phyloP scores from a whole-genome alignment of 345 rosid species.

The Acer negundo region DNA sequence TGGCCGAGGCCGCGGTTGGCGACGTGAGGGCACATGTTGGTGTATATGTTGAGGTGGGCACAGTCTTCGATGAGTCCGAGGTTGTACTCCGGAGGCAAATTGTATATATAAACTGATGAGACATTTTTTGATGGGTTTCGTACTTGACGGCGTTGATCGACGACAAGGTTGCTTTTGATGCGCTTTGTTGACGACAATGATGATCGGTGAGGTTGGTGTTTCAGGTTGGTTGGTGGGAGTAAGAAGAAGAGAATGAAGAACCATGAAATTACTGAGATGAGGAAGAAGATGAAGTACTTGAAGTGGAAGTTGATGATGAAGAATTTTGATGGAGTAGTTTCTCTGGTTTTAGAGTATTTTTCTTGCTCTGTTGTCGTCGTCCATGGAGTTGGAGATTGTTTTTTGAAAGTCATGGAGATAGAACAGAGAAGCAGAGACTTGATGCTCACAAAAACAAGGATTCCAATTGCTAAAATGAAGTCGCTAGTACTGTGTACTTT shows the following conservation, averaged over 20 bases:
- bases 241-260: conserved; percentile 17
- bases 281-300: conserved; percentile 14
- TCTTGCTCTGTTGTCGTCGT: neutral
- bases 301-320: neutral
- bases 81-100: conserved; percentile 55
- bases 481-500: too few relatives aligned
- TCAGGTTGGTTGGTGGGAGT: conserved; percentile 13
- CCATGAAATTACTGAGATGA: conserved; percentile 24
- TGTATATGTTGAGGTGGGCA: conserved; percentile 43
- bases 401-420: conserved; percentile 9
- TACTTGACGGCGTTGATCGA: too few relatives aligned
- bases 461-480: too few relatives aligned
- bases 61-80: conserved; percentile 45
- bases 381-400: conserved; percentile 3
- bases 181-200: neutral
- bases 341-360: conserved; percentile 18
- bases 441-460: neutral
- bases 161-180: neutral
- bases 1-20: conserved; percentile 55
- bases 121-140: neutral
- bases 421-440: neutral
- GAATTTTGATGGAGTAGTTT: neutral
- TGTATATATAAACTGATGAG: conserved; percentile 39
- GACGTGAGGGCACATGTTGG: conserved; percentile 62
- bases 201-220: neutral